Base-by-base conservation (phyloP, 2,329 filamentous ascomycete species). In the Coniochaeta sp. region DNA sequence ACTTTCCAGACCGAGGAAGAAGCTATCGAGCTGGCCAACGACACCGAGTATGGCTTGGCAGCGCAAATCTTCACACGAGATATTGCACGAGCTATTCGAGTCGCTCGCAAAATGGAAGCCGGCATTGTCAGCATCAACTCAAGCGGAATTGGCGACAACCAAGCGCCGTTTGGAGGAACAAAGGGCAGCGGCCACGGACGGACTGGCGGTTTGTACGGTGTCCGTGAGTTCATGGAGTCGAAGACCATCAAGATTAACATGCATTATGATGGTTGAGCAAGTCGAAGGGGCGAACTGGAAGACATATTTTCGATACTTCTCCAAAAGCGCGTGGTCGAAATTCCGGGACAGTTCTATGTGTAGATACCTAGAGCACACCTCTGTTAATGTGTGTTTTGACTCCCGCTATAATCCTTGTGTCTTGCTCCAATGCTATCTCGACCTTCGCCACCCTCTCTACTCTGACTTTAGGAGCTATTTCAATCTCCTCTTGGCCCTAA, bases 41-140 rank as follows among this genome's bases (percentile, higher is more conserved):
- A 78, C 59, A 74, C 72, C 3, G 73, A 72, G 12, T 79, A 77
- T 56, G 78, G 78, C n/a, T 65, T 81, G 1, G 75, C 74, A 35
- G 71, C 71, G 67, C 71, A 53, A 0, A 67, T 81, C 3, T 81
- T 78, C 59, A 80, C 77, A 0, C 62, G 72, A 55, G 71, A 80
- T 60, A 70, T 79, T 51, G 69, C 57, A 48, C 57, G 59, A 8
- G 63, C 62, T 1, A 52, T 66, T 52, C 59, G 66, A 22, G 53
- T 69, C 8, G 61, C 71, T 49, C 73, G 73, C 55, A 74, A 69
- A 6, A 71, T 81, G 49, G 76, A 80, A 61, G 71, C 73, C 22
- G 78, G 78, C 12, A 77, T 76, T 67, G 75, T 80, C 3, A 78
- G 75, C 65, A 73, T 81, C 55, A 81, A 81, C 53, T 60, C 57